Base-by-base conservation (phyloP, 768 basidiomycete species). In the Cyathus striatus region DNA sequence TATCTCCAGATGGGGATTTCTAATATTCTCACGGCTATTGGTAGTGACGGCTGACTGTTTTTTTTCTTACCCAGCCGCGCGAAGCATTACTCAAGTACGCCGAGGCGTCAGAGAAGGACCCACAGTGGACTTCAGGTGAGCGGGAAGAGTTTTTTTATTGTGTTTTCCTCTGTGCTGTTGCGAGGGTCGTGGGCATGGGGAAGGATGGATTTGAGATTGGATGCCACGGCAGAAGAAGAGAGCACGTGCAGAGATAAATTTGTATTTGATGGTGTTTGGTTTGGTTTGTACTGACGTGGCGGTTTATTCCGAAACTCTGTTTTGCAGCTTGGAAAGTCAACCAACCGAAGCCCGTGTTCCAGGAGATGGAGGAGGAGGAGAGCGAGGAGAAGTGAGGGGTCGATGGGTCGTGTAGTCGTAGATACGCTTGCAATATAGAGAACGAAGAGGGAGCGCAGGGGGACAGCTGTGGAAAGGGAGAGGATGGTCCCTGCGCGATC, bases 81-180 rank as follows among this genome's bases (percentile, higher is more conserved):
- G 94, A 96, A 66, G 96, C 96, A 3, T 69, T 99, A 43, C 86
- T 98, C 73, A 91, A 83, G 65, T 97, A 93, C 54, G 96, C 96
- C 24, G 66, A 84, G 14, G 59, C 65, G 44, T 83, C 83, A 48
- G 85, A 89, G 34, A 67, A 76, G 47, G 85, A 95, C 60, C 90
- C 87, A 41, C 76, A 81, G 55, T 92, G 86, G 85, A 90, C 91
- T 36, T 65, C 62, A 69, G 92, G 91, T 92, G 59, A 69, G 86
- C 71, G 9, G 9, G 27, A 9, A n/a, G 9, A 9, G n/a, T 40
- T 30, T 45, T 43, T 49, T 49, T 50, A 54, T 13, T 40, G 25
- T 43, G 46, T 52, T 47, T 46, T 42, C 44, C 39, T 48, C 46
- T 41, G 44, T 52, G 38, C 25, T 42, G 9, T 7, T 7, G 7